Conservation (phyloP, 179 eudicot genomes). For the Spinacia oleracea region DNA sequence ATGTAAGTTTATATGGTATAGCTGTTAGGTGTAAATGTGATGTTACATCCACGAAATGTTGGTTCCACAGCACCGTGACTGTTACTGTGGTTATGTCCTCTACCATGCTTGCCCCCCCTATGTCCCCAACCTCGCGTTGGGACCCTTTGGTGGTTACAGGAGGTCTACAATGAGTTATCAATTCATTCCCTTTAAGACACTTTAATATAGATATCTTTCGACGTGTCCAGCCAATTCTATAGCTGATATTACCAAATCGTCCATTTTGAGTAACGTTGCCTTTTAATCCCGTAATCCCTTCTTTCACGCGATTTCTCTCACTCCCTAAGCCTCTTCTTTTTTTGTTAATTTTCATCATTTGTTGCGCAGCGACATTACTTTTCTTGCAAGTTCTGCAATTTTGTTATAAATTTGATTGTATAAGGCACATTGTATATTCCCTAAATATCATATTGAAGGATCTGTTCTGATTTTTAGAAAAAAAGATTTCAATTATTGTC, state of each 20-base stretch:
- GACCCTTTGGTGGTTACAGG: neutral
- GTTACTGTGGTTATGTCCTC: neutral
- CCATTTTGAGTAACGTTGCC: conserved; percentile 19
- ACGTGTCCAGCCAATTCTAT: neutral
- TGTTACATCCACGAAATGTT: neutral
- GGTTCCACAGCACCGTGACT: neutral
- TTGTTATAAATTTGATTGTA: conserved; percentile 4
- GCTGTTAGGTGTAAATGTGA: neutral
- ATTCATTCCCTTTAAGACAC: neutral
- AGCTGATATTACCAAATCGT: conserved; percentile 12
- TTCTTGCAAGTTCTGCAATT: neutral
- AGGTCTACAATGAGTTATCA: neutral
- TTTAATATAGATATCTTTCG: neutral
- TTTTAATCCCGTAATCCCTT: conserved; percentile 11
- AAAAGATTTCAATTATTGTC: neutral
- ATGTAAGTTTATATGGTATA: too few relatives aligned
- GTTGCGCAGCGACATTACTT: neutral
- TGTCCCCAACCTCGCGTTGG: neutral
- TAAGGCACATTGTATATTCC: conserved; percentile 13
- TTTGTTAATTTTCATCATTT: neutral
- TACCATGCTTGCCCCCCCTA: neutral
- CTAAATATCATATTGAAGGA: neutral
- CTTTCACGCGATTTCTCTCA: conserved; percentile 11
- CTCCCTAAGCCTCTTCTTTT: neutral
- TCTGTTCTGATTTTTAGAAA: neutral